Base-by-base conservation (phyloP, 345 rosid genomes). In the Dipteronia sinensis region DNA sequence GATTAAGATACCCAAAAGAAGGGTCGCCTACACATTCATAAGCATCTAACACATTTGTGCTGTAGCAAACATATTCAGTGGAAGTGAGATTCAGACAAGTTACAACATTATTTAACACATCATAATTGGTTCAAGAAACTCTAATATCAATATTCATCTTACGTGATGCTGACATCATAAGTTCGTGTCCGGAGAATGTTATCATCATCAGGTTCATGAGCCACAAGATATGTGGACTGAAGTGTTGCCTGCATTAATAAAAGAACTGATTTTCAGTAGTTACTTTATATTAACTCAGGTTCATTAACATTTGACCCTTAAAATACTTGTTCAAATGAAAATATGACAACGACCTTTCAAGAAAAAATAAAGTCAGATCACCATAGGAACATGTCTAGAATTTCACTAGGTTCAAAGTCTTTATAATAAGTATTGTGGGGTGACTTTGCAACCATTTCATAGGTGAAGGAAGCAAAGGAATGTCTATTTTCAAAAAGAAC, bases 121-220 rank as follows among this genome's bases (percentile, higher is more conserved):
- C 29, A 69, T 23, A 15, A 47, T 56, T 56, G 75, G 65, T 20
- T 56, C 51, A 72, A 59, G 34, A 46, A 61, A 25, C 9, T 67
- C 15, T 20, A 58, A n/a, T 13, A 77, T 22, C 29, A 67, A 25
- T 23, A 72, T 31, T 69, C 25, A 73, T 73, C 92, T 86, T 91
- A 97, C 98, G 99, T 92, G 82, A 97, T 97, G 93, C 94, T 97
- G 82, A 97, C 86, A 89, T 94, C 99, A 81, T 97, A 97, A 55
- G 99, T 94, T 76, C 99, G 93, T 29, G 99, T 97, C 58, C 94
- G 86, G 65, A 97, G 88, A 65, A 97, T 94, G 78, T 92, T 93
- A 85, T 94, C 95, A 49, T 94, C 98, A 75, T 89, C 97, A 74
- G 98, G 97, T 77, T 97, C 94, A 22, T 92, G 92, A 69, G 97